Evolutionary conservation across 192 early-diverging fungal genomes (phyloP), one percentile per base, ranked within the genome.

Genomic region (Phycomyces blakesleeanus): DNA sequence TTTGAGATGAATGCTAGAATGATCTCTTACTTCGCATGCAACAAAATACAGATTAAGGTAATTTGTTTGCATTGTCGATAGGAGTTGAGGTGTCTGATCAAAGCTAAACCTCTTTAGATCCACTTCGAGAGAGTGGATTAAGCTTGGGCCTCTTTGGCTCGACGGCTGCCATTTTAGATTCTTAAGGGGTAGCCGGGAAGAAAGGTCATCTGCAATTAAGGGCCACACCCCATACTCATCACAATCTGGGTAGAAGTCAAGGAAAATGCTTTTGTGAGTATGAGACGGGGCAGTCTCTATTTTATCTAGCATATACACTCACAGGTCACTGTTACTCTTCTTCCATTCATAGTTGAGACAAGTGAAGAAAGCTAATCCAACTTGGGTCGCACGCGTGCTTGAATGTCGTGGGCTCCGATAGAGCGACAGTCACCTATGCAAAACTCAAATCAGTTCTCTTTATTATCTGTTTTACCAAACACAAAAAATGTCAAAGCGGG

Each of bases 11-110:
- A n/a, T n/a, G n/a, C 5, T 49, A 15, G n/a, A n/a, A 18, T 8
- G 38, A 55, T 7, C 9, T 41, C 70, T 59, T 78, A 93, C 91
- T 68, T 92, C 90, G 58, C 85, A 89, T 29, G 78, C 76, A 40
- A 92, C 89, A 68, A 95, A 85, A 64, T 87, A 93, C 11, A 95
- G 67, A 72, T 95, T 90, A 16, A 92, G 64, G 50, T 89, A 91
- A 10, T 83, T 85, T 39, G 85, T 85, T 58, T 81, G 79, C 39
- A 75, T 72, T 12, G 70, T 55, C 7, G 71, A 71, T 11, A 77
- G 72, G 2, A 76, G 76, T 55, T 67, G 47, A 61, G 72, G 71
- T 53, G 60, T 57, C 25, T 44, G 55, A 62, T 81, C 71, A 74
- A 74, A 18, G 57, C 68, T 51, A 66, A 84, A 85, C 14, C 83